Evolutionary conservation across 371 early-diverging fungal genomes (phyloP).

Genomic region (Mucor plumbeus): DNA sequence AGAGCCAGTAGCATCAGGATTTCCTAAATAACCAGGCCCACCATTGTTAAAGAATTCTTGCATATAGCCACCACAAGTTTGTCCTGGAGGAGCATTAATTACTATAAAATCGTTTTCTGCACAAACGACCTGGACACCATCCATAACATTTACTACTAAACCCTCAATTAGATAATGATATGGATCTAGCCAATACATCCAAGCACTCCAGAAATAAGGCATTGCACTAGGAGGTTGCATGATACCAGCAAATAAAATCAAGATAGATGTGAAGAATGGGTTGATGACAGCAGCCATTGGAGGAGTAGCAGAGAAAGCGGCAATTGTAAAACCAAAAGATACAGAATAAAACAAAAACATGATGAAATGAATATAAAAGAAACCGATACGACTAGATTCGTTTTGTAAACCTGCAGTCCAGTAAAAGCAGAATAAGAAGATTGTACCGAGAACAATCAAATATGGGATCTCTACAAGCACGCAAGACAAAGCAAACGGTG

Average conservation of each 20-base stretch:
- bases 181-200: slow-evolving; percentile 79
- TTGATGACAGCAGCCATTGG: slow-evolving; percentile 76
- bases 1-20: slow-evolving; percentile 45
- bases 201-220: slow-evolving; percentile 76
- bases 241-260: slow-evolving; percentile 76
- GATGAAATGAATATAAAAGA: slow-evolving; percentile 65
- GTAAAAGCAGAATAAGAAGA: slow-evolving; percentile 69
- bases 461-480: slow-evolving; percentile 67
- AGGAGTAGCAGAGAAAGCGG: slow-evolving; percentile 51
- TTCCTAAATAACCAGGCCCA: slow-evolving; percentile 62
- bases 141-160: slow-evolving; percentile 70
- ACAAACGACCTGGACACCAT: slow-evolving; percentile 59
- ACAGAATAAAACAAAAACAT: slow-evolving; percentile 67
- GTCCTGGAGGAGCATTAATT: slow-evolving; percentile 63
- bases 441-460: slow-evolving; percentile 48
- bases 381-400: slow-evolving; percentile 55
- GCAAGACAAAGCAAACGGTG: slow-evolving; percentile 60
- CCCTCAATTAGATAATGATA: slow-evolving; percentile 80
- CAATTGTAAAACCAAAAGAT: slow-evolving; percentile 65
- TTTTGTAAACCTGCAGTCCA: slow-evolving; percentile 74
- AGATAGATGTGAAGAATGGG: slow-evolving; percentile 72
- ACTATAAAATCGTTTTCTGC: slow-evolving; percentile 47
- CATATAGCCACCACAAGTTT: slow-evolving; percentile 69
- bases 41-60: slow-evolving; percentile 49
- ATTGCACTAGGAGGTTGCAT: slow-evolving; percentile 67